These are phyloP conservation scores for Zymoseptoria tritici DNA, from an alignment of 2,329 filamentous ascomycete genomes.

Conservation along the genomic window DNA sequence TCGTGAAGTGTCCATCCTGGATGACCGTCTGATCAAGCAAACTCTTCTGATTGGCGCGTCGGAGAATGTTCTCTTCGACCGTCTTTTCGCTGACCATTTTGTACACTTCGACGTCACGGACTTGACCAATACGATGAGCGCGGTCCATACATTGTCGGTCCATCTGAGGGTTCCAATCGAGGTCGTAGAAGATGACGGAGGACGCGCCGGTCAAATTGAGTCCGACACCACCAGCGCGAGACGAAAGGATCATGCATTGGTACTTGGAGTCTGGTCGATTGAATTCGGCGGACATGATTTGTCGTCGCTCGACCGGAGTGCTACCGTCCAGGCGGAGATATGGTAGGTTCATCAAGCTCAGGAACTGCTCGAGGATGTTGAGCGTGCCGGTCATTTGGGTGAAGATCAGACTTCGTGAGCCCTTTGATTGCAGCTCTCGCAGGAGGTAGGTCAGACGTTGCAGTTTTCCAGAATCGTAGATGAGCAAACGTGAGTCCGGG, in stretches of 20 bases:
- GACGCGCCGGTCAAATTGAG: slow-evolving; percentile 96
- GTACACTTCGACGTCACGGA: slow-evolving; percentile 95
- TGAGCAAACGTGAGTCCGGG: slow-evolving; percentile 88
- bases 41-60: slow-evolving; percentile 94
- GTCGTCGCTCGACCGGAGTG: slow-evolving; percentile 90
- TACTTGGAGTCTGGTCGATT: slow-evolving; percentile 83
- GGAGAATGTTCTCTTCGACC: slow-evolving; percentile 94
- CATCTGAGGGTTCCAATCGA: slow-evolving; percentile 99
- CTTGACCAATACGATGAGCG: slow-evolving; percentile 94
- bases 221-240: slow-evolving; percentile 84
- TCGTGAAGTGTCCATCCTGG: slow-evolving; percentile 95
- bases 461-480: slow-evolving; percentile 96
- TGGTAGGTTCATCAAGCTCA: slow-evolving; percentile 95
- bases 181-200: slow-evolving; percentile 97
- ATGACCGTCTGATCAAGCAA: slow-evolving; percentile 98
- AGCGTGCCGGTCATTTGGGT: slow-evolving; percentile 99
- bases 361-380: slow-evolving; percentile 92
- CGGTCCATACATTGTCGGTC: slow-evolving; percentile 98
- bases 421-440: slow-evolving; percentile 76
- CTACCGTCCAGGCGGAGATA: slow-evolving; percentile 95
- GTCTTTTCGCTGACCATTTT: slow-evolving; percentile 57
- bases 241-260: slow-evolving; percentile 90
- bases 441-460: slow-evolving; percentile 82
- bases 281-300: slow-evolving; percentile 92
- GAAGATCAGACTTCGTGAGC: slow-evolving; percentile 93